Base-by-base conservation (phyloP, 2,329 filamentous ascomycete genomes). In the Aureobasidium sp. region DNA sequence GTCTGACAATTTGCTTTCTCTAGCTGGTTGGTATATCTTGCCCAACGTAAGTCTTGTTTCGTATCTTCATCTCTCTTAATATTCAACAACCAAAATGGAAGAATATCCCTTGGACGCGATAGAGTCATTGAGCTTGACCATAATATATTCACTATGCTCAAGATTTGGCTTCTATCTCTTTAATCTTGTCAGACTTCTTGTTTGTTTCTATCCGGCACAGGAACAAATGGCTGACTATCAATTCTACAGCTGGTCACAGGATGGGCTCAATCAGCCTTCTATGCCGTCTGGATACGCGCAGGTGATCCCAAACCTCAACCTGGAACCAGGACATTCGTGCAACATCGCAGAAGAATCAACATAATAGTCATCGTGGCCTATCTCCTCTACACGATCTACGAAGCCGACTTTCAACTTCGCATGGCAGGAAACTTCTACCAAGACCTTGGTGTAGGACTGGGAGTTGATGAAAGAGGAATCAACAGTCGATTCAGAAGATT, bases 351-450 rank as follows among this genome's bases (percentile, higher is more conserved):
- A 63, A 84, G 86, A 68, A 93, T 97, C 72, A 87, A 94, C 73
- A 87, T 93, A 71, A 79, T 87, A 68, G 90, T 97, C 70, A 87
- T 97, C 56, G 80, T 87, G 53, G 77, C 84, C 64, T 99, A 97
- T 77, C 89, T 97, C 41, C 77, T 88, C 66, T 97, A 96, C 80
- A 96, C 91, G 51, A 85, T 97, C 69, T 94, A 92, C 78, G 93
- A 97, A 77, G 88, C 91, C 70, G 90, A 96, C 80, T 86, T 89
- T 78, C 86, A 90, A 66, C 81, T 96, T 32, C 87, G 85, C 65
- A 78, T 82, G 48, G 78, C 81, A 1, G 86, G 88, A 20, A 87
- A 90, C 74, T 96, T 89, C 78, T 97, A 97, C 77, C 79, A 84
- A 51, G 83, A 88, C 66, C 83, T 99, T 0, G 85, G 85, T 39